Evolutionary conservation across 306 rosid species (phyloP), one percentile per base, ranked within the genome.

Genomic region (Adenanthera pavonina): DNA sequence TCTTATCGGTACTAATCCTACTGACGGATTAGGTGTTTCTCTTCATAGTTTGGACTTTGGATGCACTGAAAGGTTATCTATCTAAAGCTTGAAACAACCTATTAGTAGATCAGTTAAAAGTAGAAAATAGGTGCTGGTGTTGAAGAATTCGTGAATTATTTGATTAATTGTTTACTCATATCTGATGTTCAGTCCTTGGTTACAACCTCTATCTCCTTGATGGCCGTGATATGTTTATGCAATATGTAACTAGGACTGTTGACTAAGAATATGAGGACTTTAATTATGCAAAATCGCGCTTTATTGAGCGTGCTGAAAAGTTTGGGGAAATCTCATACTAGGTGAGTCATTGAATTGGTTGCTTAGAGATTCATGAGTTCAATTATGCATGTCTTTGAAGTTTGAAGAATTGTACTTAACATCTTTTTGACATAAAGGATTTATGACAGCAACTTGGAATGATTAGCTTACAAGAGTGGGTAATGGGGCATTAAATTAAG

Each of bases 251-350:
- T 69, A 87, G 97, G 82, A 95, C 99, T 46, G 85, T 98, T 1
- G 99, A 98, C 46, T 77, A 93, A 81, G 97, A 93, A 80, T 95
- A 90, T 30, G 99, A 95, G 88, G 96, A 92, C 61, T 95, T 95
- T 46, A 90, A 90, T 86, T 90, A 98, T 8, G 99, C 93, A 0
- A 95, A 82, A 67, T 89, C 92, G 74, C 98, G 98, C 67, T 83
- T 95, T 82, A 92, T 95, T 86, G 98, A 95, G 83, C 97, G 99
- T n/a, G 98, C 99, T 8, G 99, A 95, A 20, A 95, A 88, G 84
- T 95, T 95, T 76, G 98, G 99, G 78, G 99, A 95, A 80, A 93
- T 95, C 79, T 95, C 98, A 16, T 79, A 74, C 80, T 90, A 90
- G 99, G 99, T 91, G 35, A 60, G 25, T 30, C 48, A 2, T 4